Base-by-base conservation (phyloP, 768 basidiomycete genomes). In the Dendrothele bispora region DNA sequence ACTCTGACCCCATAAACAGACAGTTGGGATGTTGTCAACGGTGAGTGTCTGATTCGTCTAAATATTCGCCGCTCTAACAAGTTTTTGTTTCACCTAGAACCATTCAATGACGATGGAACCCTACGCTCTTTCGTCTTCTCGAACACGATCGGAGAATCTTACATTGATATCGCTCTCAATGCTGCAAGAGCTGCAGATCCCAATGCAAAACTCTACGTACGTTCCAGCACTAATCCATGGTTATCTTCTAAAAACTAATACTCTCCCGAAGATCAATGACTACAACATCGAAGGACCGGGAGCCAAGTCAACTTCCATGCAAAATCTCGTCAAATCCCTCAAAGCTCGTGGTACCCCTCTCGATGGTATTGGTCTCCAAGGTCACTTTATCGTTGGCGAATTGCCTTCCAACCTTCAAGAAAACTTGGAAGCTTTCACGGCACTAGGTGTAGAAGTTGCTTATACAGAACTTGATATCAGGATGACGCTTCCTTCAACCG, bases 381-480 rank as follows among this genome's bases (percentile, higher is more conserved):
- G 69, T 39, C 84, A 85, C 60, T 68, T 84, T 50, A 78, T 82
- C 56, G 75, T 84, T 21, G 83, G 82, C 20, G 56, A 74, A 51
- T 69, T 85, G 17, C 79, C 81, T 11, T 54, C 48, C 11, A 50
- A 47, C 3, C 22, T 79, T 49, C 56, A 49, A 25, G 49, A 65
- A 6, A 77, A 79, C 50, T 63, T 84, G 48, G 59, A 74, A 50
- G 68, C 73, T 39, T 78, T 86, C 59, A 73, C 78, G 8, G 74
- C 73, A 7, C 75, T 84, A 24, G 83, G 84, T 5, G 67, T 86
- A 37, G 84, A 86, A 54, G 78, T 84, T 17, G 83, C 83, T 10
- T 76, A 85, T 53, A 86, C 84, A 2, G 84, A 85, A 59, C 74
- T 86, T 40, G 84, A 86, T 55, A 80, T 80, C 55, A 72, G 83